Evolutionary conservation across 1,284 basidiomycete genomes (phyloP).

Genomic region (Tilletiopsis washingtonensis): DNA sequence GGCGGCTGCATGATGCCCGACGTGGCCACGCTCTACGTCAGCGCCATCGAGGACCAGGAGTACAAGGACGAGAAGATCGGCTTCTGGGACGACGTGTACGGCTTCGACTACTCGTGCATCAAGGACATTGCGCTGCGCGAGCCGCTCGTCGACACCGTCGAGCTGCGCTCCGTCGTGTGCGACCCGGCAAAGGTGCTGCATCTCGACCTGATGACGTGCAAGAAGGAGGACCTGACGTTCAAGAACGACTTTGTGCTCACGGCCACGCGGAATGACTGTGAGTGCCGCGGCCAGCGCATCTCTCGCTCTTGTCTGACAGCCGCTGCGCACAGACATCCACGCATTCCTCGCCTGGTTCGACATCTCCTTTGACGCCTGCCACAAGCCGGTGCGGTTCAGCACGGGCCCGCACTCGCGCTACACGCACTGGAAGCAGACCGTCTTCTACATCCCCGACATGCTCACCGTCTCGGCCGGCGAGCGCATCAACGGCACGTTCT

Average conservation of each 20-base stretch:
- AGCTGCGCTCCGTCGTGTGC: slow-evolving; percentile 45
- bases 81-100: slow-evolving; percentile 98
- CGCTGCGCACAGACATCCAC: slow-evolving; percentile 56
- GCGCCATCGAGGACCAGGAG: slow-evolving; percentile 97
- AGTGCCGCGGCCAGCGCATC: slow-evolving; percentile 40
- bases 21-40: slow-evolving; percentile 82
- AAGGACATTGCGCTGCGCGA: slow-evolving; percentile 96
- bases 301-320: no score
- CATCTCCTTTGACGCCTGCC: slow-evolving; percentile 87
- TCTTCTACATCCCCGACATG: slow-evolving; percentile 45
- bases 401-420: slow-evolving; percentile 45
- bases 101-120: slow-evolving; percentile 99
- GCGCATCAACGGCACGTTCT: slow-evolving; percentile 30
- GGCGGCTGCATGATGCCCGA: slow-evolving; percentile 94
- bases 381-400: slow-evolving; percentile 72
- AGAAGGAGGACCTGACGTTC: slow-evolving; percentile 91
- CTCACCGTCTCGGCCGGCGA: slow-evolving; percentile 40
- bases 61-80: slow-evolving; percentile 99
- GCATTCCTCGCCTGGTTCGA: slow-evolving; percentile 99
- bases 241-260: slow-evolving; percentile 69
- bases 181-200: slow-evolving; percentile 43
- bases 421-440: slow-evolving; percentile 49
- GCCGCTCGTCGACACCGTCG: slow-evolving; percentile 92
- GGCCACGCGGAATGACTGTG: slow-evolving; percentile 86
- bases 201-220: slow-evolving; percentile 82